These are phyloP conservation scores for Eleusine indica DNA, from an alignment of 176 grass and related monocot species.

Conservation along the genomic window DNA sequence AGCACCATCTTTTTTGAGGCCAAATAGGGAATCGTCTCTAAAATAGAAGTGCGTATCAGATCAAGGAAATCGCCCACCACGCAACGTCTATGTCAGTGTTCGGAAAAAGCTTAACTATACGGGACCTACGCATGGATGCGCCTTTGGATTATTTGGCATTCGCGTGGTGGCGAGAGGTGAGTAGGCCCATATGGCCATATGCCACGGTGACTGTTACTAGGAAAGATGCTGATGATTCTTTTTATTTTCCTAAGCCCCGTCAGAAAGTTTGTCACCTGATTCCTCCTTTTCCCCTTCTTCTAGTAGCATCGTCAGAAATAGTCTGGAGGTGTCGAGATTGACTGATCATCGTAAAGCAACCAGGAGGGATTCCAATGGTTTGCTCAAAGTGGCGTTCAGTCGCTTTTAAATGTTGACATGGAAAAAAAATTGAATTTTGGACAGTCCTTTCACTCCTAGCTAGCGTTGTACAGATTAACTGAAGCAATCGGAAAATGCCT, in stretches of 20 bases:
- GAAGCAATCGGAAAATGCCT: neutral
- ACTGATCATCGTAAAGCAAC: neutral
- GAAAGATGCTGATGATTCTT: neutral
- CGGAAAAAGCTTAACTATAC: neutral
- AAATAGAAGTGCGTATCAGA: neutral
- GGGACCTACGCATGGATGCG: conserved; percentile 34
- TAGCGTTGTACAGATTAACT: neutral
- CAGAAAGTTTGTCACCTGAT: conserved; percentile 27
- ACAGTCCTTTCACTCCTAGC: neutral
- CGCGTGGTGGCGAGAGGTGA: neutral
- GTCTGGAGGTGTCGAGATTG: conserved; percentile 12
- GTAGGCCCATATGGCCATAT: conserved; percentile 23
- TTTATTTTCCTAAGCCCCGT: too few species aligned
- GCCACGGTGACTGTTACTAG: neutral
- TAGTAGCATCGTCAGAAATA: conserved; percentile 12
- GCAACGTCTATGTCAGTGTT: conserved; percentile 8
- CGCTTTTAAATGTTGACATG: neutral
- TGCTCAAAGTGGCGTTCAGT: neutral
- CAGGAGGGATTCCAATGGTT: neutral
- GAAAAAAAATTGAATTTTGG: neutral
- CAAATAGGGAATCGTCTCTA: too few species aligned
- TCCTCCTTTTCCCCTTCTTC: conserved; percentile 2
- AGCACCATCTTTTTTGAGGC: too few species aligned
- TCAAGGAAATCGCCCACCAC: neutral
- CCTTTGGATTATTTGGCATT: conserved; percentile 25